Evolutionary conservation across 2,329 filamentous ascomycete genomes (phyloP).

Genomic region (Seiridium unicorne): DNA sequence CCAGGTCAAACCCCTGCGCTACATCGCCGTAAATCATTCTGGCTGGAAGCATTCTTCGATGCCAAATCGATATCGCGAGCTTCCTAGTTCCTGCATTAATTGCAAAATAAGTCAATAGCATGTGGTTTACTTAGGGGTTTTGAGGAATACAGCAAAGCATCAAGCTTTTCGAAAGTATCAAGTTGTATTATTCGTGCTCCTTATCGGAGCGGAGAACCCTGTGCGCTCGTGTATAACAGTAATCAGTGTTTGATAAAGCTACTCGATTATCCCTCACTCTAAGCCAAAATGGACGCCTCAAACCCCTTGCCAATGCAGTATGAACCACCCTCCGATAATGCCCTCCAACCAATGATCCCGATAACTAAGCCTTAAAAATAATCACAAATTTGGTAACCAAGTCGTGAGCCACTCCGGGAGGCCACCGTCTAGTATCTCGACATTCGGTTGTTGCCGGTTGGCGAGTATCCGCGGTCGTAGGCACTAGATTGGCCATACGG

Average conservation of each 20-base stretch:
- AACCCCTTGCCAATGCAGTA: slow-evolving; percentile 7
- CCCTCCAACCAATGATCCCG: neutral
- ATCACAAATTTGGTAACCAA: neutral
- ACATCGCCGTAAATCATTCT: no score
- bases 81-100: no score
- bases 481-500: slow-evolving; percentile 44
- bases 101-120: no score
- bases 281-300: neutral
- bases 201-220: no score
- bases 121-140: no score
- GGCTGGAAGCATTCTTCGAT: no score
- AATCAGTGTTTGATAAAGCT: neutral
- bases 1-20: no score
- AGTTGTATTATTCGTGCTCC: no score
- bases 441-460: slow-evolving; percentile 24
- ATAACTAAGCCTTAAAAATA: neutral
- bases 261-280: neutral
- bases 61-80: no score
- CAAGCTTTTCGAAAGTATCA: no score
- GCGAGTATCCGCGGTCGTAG: slow-evolving; percentile 51
- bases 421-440: slow-evolving; percentile 27
- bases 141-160: no score
- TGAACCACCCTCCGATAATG: neutral
- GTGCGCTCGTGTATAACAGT: no score
- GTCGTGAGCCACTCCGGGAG: neutral